These are phyloP conservation scores for Imleria badia DNA, from an alignment of 768 basidiomycete genomes.

Conservation along the genomic window DNA sequence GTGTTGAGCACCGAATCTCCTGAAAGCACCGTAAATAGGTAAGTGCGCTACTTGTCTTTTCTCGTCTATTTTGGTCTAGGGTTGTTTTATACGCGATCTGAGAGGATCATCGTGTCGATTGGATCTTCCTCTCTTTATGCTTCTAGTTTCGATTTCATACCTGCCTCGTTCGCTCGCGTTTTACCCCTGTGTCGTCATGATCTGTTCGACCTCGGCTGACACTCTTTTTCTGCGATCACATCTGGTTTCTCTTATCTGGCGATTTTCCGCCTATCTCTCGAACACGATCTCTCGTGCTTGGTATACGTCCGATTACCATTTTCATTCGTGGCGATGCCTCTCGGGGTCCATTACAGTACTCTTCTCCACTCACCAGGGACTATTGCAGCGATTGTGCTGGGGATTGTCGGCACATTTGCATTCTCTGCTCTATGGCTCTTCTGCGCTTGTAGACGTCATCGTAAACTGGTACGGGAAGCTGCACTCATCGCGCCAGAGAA, in stretches of 20 bases:
- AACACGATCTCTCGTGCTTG: slow-evolving; percentile 4
- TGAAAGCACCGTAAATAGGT: slow-evolving; percentile 11
- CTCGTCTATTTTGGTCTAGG: not conserved
- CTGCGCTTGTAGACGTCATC: slow-evolving; percentile 33
- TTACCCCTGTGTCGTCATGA: slow-evolving; percentile 20
- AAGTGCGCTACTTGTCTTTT: slow-evolving; percentile 3
- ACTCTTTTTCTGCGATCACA: slow-evolving; percentile 14
- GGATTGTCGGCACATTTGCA: slow-evolving; percentile 25
- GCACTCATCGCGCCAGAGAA: slow-evolving; percentile 7
- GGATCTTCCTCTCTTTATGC: not conserved
- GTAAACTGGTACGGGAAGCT: slow-evolving; percentile 20
- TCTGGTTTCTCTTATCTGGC: slow-evolving; percentile 11
- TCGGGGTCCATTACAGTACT: slow-evolving; percentile 6
- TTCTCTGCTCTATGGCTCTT: slow-evolving; percentile 32
- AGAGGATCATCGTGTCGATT: slow-evolving; percentile 9
- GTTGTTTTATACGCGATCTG: slow-evolving; percentile 5
- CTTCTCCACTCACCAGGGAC: slow-evolving; percentile 23
- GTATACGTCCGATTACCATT: slow-evolving; percentile 1
- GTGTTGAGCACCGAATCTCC: slow-evolving; percentile 25
- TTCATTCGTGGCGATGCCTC: slow-evolving; percentile 3
- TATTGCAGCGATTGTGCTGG: slow-evolving; percentile 25
- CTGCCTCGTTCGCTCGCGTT: slow-evolving; percentile 9
- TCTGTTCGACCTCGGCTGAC: slow-evolving; percentile 17
- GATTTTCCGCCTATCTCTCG: slow-evolving; percentile 1
- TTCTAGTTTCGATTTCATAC: slow-evolving; percentile 4